Evolutionary conservation across 371 early-diverging fungal species (phyloP).

Genomic region (Mucor piriformis): DNA sequence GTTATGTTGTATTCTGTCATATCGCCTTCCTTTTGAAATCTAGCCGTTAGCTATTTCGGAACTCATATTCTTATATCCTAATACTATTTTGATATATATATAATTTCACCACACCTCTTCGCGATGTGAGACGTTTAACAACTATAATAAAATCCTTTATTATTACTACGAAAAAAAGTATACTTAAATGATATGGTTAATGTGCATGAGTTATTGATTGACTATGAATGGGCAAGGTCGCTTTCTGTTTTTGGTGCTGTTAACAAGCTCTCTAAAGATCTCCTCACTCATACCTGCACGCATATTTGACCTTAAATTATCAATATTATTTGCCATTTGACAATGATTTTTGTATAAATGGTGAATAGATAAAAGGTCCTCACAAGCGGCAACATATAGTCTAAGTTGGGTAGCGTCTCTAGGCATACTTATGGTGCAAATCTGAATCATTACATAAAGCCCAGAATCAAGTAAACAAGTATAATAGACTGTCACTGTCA

Average conservation of each 20-base stretch:
- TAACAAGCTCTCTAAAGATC: conserved; percentile 12
- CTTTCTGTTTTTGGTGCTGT: conserved; percentile 13
- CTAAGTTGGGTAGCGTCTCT: conserved; percentile 9
- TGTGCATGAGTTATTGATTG: conserved; percentile 11
- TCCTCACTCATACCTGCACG: conserved; percentile 11
- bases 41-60: background rate
- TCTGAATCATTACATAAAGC: conserved; percentile 16
- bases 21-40: background rate
- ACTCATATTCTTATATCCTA: background rate
- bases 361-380: conserved; percentile 11
- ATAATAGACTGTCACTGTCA: conserved; percentile 2
- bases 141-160: conserved; percentile 2
- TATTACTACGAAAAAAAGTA: background rate
- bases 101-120: background rate
- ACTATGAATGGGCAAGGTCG: conserved; percentile 14
- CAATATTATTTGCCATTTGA: conserved; percentile 9
- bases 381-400: conserved; percentile 12
- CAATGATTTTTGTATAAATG: conserved; percentile 15
- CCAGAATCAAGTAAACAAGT: conserved; percentile 6
- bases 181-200: conserved; percentile 2
- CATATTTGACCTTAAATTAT: conserved; percentile 10
- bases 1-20: background rate
- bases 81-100: conserved; percentile 4
- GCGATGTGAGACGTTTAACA: conserved; percentile 1
- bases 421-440: conserved; percentile 15